Evolutionary conservation across 2,329 filamentous ascomycete genomes (phyloP), one percentile per base, ranked within the genome.

Genomic region (Hymenoscyphus repandus): DNA sequence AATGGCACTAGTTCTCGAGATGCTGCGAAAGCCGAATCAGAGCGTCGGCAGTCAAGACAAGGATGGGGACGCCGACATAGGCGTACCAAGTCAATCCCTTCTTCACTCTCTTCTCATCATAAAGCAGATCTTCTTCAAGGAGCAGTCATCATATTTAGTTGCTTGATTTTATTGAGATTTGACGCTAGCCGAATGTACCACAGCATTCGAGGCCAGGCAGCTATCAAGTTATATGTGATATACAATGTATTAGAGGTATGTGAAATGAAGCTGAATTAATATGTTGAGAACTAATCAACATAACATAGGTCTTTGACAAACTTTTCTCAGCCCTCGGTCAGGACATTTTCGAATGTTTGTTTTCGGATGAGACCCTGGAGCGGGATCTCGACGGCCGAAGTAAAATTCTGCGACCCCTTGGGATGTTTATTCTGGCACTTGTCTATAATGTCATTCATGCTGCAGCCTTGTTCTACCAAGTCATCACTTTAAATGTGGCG

Each of bases 101-200:
- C 93, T 0, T 84, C 82, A 36, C 74, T 99, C 18, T 85, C 89
- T 5, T 85, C 89, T 0, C 90, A 89, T 56, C 88, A 99, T 72
- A 99, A 99, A 69, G 93, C 93, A 9, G 93, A 99, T 69, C 80
- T 99, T 11, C 75, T 99, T 2, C 95, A 95, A 68, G 93, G 93
- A 0, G 75, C 90, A 17, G 79, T 99, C 52, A 92, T 99, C 54
- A 79, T 96, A 44, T 83, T 81, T 62, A 96, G 90, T 64, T 95
- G 89, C 61, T 74, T 86, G 46, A 82, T 92, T 12, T 74, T 99
- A 45, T 92, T 96, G 83, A 85, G 82, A 20, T 85, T 99, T 41
- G 95, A 99, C 66, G 93, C 93, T 5, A 96, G 91, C 65, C 83
- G 91, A 46, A 96, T 97, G 89, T 99, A 99, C 65, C 93, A 99